Percentiles rank a stretch among this genome's conserved stretches.
Evolutionary conservation across 805 yeast species (phyloP).

Genomic region (Candida vaughaniae): DNA sequence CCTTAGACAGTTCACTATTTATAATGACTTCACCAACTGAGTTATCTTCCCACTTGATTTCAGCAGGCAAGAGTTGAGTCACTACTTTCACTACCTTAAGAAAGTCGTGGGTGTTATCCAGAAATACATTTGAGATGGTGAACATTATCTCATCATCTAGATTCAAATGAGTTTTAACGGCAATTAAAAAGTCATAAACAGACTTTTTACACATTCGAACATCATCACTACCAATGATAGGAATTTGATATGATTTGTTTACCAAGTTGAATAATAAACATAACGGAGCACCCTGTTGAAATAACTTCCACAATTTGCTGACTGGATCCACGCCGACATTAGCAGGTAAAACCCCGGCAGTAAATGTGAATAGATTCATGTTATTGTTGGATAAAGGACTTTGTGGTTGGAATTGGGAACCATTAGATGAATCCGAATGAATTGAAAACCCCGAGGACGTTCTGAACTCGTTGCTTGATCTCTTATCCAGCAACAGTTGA

Average conservation of each 20-base stretch:
- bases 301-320: constrained; percentile 81
- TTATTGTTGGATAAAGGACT: constrained; percentile 22
- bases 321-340: constrained; percentile 84
- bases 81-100: constrained; percentile 75
- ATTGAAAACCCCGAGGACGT: constrained; percentile 35
- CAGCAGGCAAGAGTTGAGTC: constrained; percentile 44
- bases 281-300: constrained; percentile 90
- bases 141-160: constrained; percentile 81
- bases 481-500: constrained; percentile 36
- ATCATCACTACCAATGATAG: constrained; percentile 74
- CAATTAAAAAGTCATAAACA: constrained; percentile 84
- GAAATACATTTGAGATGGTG: constrained; percentile 85
- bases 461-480: constrained; percentile 24
- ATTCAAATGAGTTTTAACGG: constrained; percentile 74
- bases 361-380: constrained; percentile 54
- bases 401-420: constrained; percentile 2
- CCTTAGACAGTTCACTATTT: constrained; percentile 66
- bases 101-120: constrained; percentile 76
- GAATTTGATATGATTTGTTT: constrained; percentile 38
- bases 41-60: constrained; percentile 21
- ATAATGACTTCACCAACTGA: constrained; percentile 26
- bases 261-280: constrained; percentile 78
- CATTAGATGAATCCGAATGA: constrained; percentile 28
- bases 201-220: constrained; percentile 81
- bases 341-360: constrained; percentile 76